Conservation (phyloP, 495 filamentous ascomycete genomes). For the Elaphomyces granulatus region DNA sequence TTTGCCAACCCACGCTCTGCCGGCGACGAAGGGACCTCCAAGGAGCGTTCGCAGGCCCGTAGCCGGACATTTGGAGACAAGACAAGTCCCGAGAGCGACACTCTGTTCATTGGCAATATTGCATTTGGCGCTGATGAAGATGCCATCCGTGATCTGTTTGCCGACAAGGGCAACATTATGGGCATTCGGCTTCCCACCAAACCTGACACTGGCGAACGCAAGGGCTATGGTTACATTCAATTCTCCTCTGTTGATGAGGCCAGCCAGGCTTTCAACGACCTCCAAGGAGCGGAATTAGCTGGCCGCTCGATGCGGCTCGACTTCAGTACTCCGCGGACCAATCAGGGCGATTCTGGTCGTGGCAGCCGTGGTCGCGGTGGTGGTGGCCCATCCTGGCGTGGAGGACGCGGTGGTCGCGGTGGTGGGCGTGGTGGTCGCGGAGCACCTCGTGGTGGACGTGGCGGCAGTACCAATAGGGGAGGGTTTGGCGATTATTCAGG, state of each 20-base stretch:
- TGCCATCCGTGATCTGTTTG: conserved; percentile 58
- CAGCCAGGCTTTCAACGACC: conserved; percentile 55
- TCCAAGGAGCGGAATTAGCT: conserved; percentile 60
- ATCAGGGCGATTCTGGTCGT: conserved; percentile 38
- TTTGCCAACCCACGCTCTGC: conserved; percentile 62
- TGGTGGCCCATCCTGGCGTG: conserved; percentile 38
- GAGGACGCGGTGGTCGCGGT: conserved; percentile 40
- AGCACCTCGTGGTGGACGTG: conserved; percentile 39
- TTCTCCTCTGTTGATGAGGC: conserved; percentile 78
- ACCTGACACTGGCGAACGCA: conserved; percentile 67
- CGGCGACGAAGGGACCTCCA: conserved; percentile 34
- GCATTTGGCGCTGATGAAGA: conserved; percentile 74
- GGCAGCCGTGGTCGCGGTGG: conserved; percentile 32
- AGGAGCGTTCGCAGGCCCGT: conserved; percentile 49
- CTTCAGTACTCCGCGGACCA: conserved; percentile 66
- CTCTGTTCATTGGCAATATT: conserved; percentile 88
- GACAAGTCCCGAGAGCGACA: conserved; percentile 62
- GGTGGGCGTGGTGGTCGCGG: conserved; percentile 38
- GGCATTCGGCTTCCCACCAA: conserved; percentile 86
- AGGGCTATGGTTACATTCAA: conserved; percentile 92
- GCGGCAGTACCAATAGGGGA: conserved; percentile 52
- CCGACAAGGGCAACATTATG: conserved; percentile 50
- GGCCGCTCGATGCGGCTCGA: conserved; percentile 79
- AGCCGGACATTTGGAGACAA: conserved; percentile 67
- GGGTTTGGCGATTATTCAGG: conserved; percentile 78